Conservation (phyloP, 495 filamentous ascomycete species). For the Hypoxylon trugodes region DNA sequence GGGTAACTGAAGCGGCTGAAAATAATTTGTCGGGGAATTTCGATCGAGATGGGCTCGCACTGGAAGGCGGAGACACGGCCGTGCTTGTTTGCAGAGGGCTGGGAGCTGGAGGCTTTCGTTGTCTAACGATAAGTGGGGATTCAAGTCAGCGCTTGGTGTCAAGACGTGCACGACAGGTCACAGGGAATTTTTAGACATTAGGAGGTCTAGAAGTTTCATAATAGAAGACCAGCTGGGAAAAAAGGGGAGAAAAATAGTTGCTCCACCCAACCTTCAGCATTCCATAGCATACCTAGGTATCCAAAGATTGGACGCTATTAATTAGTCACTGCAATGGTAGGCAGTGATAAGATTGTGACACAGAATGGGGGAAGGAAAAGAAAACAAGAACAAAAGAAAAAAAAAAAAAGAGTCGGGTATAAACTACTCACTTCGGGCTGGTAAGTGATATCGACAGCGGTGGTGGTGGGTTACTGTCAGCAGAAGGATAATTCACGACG, state of each 20-base stretch:
- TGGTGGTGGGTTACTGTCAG: slow-evolving; percentile 22
- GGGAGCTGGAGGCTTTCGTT: slow-evolving; percentile 49
- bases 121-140: slow-evolving; percentile 52
- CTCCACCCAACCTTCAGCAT: slow-evolving; percentile 37
- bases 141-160: slow-evolving; percentile 45
- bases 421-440: slow-evolving; percentile 28
- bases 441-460: slow-evolving; percentile 17
- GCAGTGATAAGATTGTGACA: neutral
- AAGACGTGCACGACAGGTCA: slow-evolving; percentile 23
- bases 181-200: slow-evolving; percentile 13
- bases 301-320: slow-evolving; percentile 1
- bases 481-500: slow-evolving; percentile 43
- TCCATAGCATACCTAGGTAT: slow-evolving; percentile 29
- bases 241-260: slow-evolving; percentile 8
- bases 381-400: neutral
- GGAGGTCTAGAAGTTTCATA: slow-evolving; percentile 22
- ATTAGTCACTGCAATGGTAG: neutral
- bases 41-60: slow-evolving; percentile 51
- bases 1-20: slow-evolving; percentile 25
- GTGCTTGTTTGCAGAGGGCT: slow-evolving; percentile 54
- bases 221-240: neutral
- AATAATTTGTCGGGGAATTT: slow-evolving; percentile 44
- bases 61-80: slow-evolving; percentile 51
- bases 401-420: neutral
- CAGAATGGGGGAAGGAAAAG: slow-evolving; percentile 2